Percentiles rank a stretch among this genome's conserved stretches.
phyloP scores from a whole-genome alignment of 805 yeast genomes.

The Ogataea pignaliae region DNA sequence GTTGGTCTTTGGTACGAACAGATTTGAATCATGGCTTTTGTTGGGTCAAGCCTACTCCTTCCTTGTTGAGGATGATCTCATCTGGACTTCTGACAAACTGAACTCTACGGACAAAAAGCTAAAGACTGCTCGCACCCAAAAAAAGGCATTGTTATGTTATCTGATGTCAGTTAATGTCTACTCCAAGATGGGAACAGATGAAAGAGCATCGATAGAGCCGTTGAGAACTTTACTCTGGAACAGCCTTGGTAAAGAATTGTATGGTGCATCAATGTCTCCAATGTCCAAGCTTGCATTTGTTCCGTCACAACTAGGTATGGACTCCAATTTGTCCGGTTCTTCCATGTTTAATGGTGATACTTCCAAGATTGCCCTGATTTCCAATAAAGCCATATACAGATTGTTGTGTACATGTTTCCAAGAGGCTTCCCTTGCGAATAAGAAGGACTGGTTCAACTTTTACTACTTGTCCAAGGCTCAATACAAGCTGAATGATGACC shows the following conservation, averaged over 20 bases:
- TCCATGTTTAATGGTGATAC: neutral
- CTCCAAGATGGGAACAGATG: conserved; percentile 17
- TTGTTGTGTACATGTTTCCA: conserved; percentile 40
- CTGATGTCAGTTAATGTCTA: conserved; percentile 60
- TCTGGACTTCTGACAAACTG: conserved; percentile 88
- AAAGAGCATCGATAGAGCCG: conserved; percentile 26
- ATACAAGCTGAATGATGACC: conserved; percentile 38
- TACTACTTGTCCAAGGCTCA: conserved; percentile 57
- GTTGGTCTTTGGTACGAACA: conserved; percentile 54
- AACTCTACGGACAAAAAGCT: conserved; percentile 57
- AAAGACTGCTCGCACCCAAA: conserved; percentile 59
- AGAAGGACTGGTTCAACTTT: conserved; percentile 56
- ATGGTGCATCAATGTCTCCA: conserved; percentile 56
- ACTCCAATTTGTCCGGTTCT: neutral
- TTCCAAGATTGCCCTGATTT: conserved; percentile 23
- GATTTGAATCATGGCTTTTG: conserved; percentile 84
- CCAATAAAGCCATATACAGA: conserved; percentile 21
- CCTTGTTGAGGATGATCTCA: conserved; percentile 81
- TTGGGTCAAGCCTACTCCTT: conserved; percentile 76
- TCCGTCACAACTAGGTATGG: conserved; percentile 3
- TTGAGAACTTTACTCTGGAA: conserved; percentile 45
- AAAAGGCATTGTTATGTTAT: conserved; percentile 68
- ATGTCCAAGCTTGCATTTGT: conserved; percentile 57
- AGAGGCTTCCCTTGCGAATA: conserved; percentile 40
- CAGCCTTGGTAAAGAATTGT: conserved; percentile 51